Evolutionary conservation across 169 alveolate genomes (phyloP), one percentile per base, ranked within the genome.

Genomic region (Perkinsus chesapeaki): DNA sequence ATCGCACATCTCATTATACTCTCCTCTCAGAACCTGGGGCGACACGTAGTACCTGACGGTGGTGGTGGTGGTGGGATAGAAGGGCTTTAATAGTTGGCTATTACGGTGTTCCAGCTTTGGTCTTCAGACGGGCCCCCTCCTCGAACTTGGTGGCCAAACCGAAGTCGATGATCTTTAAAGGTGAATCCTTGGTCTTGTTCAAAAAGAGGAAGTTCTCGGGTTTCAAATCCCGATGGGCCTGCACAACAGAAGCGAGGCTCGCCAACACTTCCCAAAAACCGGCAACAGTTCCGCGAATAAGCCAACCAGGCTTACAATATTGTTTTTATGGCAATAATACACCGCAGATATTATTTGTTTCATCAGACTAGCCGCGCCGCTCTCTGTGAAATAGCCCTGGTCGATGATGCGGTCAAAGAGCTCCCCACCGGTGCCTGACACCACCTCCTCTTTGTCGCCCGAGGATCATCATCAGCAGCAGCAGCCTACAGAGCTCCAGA

Each of bases 401-500:
- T 96, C 95, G 91, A 96, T 93, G 19, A 98, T 96, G 91, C 96
- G 96, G 48, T 97, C 98, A 93, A 97, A 97, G 92, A 98, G 95
- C 93, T 98, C 99, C 20, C 98, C 98, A n/a, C 98, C 99, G 92
- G 98, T 97, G 48, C 99, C 97, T 93, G 95, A 95, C 82, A 97
- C 99, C 97, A 96, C 97, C 39, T 97, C 97, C 90, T 60, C 27
- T 60, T 43, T 5, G n/a, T n/a, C n/a, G n/a, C n/a, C n/a, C 60
- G 16, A 16, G 16, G 60, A 43, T 9, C 60, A 16, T 16, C 60
- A 16, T 9, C 23, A 5, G 82, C 12, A 60, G 82, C 3, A 16
- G 82, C n/a, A n/a, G 23, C 82, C 31, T 60, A 60, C 82, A 98
- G 93, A 95, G 95, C 96, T 98, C 99, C 98, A 98, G 96, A 39